A percentile compares a stretch with the other conserved stretches of the same genome.
Evolutionary conservation across 768 basidiomycete genomes (phyloP).

Genomic region (Lentinula edodes): DNA sequence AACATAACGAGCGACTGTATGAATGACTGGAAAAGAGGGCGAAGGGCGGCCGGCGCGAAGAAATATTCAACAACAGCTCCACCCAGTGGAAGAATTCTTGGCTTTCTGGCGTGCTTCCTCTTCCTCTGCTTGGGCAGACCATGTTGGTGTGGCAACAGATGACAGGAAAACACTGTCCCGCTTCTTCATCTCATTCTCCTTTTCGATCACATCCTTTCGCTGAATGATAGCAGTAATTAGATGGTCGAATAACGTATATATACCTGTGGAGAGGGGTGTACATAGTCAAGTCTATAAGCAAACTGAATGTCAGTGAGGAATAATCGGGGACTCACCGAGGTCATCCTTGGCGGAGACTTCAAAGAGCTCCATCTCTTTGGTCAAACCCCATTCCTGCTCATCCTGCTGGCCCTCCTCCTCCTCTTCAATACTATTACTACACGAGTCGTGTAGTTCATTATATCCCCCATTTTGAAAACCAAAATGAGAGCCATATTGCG

Average conservation of each 20-base stretch:
- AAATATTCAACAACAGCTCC: constrained; percentile 61
- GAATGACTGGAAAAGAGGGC: constrained; percentile 6
- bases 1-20: constrained; percentile 12
- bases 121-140: constrained; percentile 77
- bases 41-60: constrained; percentile 17
- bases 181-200: constrained; percentile 72
- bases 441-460: constrained; percentile 53
- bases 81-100: constrained; percentile 41
- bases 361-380: constrained; percentile 81
- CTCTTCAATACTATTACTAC: constrained; percentile 63
- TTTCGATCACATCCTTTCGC: constrained; percentile 74
- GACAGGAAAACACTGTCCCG: constrained; percentile 81
- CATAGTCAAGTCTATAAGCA: neutral
- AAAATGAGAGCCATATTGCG: constrained; percentile 54
- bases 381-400: constrained; percentile 69
- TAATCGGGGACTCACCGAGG: constrained; percentile 45
- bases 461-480: constrained; percentile 46
- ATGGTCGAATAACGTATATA: constrained; percentile 72
- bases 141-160: constrained; percentile 55
- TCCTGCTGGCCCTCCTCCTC: constrained; percentile 55
- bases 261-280: constrained; percentile 42
- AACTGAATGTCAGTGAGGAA: neutral
- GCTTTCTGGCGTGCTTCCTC: constrained; percentile 64
- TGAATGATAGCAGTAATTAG: constrained; percentile 77
- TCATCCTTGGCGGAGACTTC: constrained; percentile 93